Percentiles rank a stretch among this genome's conserved stretches.
Conservation (phyloP, 306 rosid genomes). For the Clitoria ternatea region DNA sequence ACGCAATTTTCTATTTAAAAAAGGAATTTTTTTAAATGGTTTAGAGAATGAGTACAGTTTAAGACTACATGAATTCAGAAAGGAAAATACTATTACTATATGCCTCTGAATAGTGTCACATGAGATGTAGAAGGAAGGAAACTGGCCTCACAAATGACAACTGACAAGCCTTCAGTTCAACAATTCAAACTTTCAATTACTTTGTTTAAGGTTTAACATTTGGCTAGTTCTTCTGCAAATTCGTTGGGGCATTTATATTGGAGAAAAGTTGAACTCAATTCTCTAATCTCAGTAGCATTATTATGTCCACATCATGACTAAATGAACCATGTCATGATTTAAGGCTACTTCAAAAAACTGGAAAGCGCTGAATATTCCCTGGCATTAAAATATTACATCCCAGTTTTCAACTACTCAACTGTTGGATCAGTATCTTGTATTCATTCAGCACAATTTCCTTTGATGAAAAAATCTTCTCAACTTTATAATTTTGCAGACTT, state of each 20-base stretch:
- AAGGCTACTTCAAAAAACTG: neutral
- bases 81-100: neutral
- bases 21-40: neutral
- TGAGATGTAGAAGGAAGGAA: neutral
- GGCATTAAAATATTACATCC: neutral
- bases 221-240: neutral
- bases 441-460: neutral
- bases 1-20: neutral
- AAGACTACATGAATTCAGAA: neutral
- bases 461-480: neutral
- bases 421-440: neutral
- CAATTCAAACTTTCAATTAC: neutral
- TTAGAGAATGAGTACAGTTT: neutral
- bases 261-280: conserved; percentile 4
- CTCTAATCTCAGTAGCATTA: neutral
- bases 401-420: neutral
- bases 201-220: neutral
- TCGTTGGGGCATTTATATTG: neutral
- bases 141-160: neutral
- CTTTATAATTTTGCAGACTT: neutral
- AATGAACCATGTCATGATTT: neutral
- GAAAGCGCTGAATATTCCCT: neutral
- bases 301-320: neutral
- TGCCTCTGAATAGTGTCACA: neutral
- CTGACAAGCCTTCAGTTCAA: conserved; percentile 2